Evolutionary conservation across 768 basidiomycete genomes (phyloP).

Genomic region (Lactarius sanguifluus): DNA sequence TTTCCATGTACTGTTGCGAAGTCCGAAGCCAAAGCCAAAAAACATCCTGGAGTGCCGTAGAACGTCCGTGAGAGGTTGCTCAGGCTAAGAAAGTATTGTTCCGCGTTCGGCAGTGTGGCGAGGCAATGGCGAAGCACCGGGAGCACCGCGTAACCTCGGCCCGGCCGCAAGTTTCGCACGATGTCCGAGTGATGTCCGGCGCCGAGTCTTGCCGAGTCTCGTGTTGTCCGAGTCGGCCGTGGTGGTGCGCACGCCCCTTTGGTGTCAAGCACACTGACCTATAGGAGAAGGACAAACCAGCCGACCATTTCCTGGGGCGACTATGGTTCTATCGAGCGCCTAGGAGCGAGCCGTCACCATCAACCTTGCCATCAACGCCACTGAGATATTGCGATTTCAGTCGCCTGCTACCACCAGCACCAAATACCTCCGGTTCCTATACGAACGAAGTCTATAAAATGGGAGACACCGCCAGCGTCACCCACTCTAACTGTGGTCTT

Average conservation of each 20-base stretch:
- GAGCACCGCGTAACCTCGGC: too few species aligned
- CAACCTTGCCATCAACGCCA: neutral
- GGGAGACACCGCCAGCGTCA: neutral
- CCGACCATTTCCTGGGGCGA: too few species aligned
- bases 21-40: neutral
- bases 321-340: neutral
- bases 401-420: neutral
- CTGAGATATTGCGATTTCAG: neutral
- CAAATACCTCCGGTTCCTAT: neutral
- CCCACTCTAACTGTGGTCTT: neutral
- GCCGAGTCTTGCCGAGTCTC: too few species aligned
- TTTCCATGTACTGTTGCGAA: neutral
- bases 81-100: neutral
- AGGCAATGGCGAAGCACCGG: neutral
- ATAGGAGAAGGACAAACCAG: neutral
- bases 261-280: neutral
- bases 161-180: neutral
- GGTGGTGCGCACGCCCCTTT: neutral
- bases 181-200: neutral
- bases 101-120: neutral
- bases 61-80: neutral
- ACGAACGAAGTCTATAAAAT: neutral
- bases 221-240: too few species aligned
- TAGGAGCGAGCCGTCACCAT: too few species aligned
- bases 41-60: neutral